Evolutionary conservation across 2,329 filamentous ascomycete species (phyloP), one percentile per base, ranked within the genome.

Genomic region (Apiospora sp.): DNA sequence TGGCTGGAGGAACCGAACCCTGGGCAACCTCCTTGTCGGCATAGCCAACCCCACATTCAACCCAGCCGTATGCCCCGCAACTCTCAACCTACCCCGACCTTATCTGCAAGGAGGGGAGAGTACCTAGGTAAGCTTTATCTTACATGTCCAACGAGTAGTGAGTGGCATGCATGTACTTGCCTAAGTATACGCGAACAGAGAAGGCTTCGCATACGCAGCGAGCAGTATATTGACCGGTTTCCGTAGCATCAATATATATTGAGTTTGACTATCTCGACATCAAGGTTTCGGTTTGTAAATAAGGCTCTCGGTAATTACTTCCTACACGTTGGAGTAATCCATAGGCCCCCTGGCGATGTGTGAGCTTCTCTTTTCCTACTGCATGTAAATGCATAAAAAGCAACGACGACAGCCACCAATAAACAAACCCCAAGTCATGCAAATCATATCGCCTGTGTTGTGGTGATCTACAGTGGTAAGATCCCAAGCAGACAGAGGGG

Each of bases 21-120:
- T 37, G 19, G 30, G 4, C 54, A 37, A 34, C 58, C 34, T 64
- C 58, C 34, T 64, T 7, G 58, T 64, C 58, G 58, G 58, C 34
- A 64, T 64, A 64, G 58, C n/a, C 58, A n/a, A 64, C 58, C 58
- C 58, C 58, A 64, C 58, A 41, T 41, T 14, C 58, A 24, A n/a
- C 58, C 58, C 7, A 37, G 58, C 34, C 22, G 30, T n/a, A 22
- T 41, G 30, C 58, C 58, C 58, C 58, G 30, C 58, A 41, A 64
- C 30, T 41, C 30, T n/a, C 24, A 12, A 22, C 30, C 30, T 64
- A 64, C 58, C 58, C 58, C 58, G 58, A 64, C 19, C 58, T 64
- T 64, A 64, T 64, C 58, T 41, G 58, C 51, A 19, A 19, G 27
- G 51, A 30, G 27, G 51, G 46, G 46, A 49, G 14, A 58, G 0